These are phyloP conservation scores for Pseudogymnoascus sp. DNA, from an alignment of 2,329 filamentous ascomycete genomes.

Conservation along the genomic window DNA sequence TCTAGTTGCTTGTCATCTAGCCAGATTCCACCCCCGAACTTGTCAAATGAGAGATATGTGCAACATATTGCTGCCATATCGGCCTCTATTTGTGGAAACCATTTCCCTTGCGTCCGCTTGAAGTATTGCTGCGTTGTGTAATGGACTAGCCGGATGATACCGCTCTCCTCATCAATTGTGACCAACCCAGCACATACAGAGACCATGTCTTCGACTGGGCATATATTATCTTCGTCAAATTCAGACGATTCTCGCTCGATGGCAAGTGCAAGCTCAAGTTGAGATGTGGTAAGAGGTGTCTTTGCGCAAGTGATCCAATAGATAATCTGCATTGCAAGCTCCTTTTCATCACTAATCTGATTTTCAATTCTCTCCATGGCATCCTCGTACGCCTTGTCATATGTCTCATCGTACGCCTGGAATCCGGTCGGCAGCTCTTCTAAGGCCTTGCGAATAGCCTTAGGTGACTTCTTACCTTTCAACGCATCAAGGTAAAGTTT, in stretches of 20 bases:
- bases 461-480: constrained; percentile 21
- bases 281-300: constrained; percentile 21
- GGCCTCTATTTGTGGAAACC: constrained; percentile 13
- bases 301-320: constrained; percentile 15
- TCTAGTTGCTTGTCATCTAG: constrained; percentile 8
- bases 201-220: constrained; percentile 13
- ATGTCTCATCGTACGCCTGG: constrained; percentile 15
- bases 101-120: constrained; percentile 16
- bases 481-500: constrained; percentile 28
- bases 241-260: constrained; percentile 17
- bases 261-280: constrained; percentile 31
- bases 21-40: constrained; percentile 18
- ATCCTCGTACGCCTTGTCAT: constrained; percentile 17
- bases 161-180: constrained; percentile 18
- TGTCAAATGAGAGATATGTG: constrained; percentile 26
- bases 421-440: constrained; percentile 23
- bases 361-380: constrained; percentile 29
- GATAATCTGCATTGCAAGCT: constrained; percentile 28
- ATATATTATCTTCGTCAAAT: constrained; percentile 20
- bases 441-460: constrained; percentile 26
- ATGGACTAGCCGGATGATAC: constrained; percentile 18
- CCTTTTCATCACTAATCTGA: constrained; percentile 21
- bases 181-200: constrained; percentile 20
- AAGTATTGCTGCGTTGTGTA: constrained; percentile 37
- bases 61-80: constrained; percentile 17